phyloP scores from a whole-genome alignment of 164 flowering plant genomes.

The Euptelea pleiosperma region DNA sequence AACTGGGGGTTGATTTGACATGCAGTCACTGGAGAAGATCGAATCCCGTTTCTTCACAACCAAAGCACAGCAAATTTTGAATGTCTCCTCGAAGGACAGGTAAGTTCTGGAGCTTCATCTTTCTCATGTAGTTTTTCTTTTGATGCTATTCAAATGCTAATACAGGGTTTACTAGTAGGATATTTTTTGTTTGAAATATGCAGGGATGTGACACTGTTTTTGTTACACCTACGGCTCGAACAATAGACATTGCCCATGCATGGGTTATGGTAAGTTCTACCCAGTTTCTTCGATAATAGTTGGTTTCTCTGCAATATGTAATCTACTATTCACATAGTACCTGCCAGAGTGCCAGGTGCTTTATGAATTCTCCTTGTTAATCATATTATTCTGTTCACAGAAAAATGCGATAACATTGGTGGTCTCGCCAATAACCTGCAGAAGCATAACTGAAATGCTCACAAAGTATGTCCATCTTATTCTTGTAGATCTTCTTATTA shows the following conservation, averaged over 20 bases:
- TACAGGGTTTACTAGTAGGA: conserved; percentile 6
- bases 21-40: conserved; percentile 83
- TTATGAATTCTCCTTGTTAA: not conserved
- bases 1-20: conserved; percentile 6
- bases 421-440: conserved; percentile 64
- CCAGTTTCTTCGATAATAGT: not conserved
- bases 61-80: conserved; percentile 93
- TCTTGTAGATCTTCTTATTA: conserved; percentile 3
- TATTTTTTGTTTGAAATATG: conserved; percentile 14
- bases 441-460: conserved; percentile 64
- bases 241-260: conserved; percentile 82
- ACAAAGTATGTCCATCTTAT: conserved; percentile 48
- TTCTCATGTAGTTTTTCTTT: not conserved
- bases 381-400: conserved; percentile 35
- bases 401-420: conserved; percentile 64
- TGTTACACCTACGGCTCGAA: conserved; percentile 87
- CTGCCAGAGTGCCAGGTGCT: not conserved
- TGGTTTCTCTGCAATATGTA: not conserved
- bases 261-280: conserved; percentile 72
- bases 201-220: conserved; percentile 95
- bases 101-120: conserved; percentile 17
- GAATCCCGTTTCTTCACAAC: conserved; percentile 81
- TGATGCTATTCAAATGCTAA: conserved; percentile 8
- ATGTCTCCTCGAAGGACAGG: conserved; percentile 73
- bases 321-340: not conserved